Base-by-base conservation (phyloP, 805 yeast species). In the Yamadazyma akitaensis region DNA sequence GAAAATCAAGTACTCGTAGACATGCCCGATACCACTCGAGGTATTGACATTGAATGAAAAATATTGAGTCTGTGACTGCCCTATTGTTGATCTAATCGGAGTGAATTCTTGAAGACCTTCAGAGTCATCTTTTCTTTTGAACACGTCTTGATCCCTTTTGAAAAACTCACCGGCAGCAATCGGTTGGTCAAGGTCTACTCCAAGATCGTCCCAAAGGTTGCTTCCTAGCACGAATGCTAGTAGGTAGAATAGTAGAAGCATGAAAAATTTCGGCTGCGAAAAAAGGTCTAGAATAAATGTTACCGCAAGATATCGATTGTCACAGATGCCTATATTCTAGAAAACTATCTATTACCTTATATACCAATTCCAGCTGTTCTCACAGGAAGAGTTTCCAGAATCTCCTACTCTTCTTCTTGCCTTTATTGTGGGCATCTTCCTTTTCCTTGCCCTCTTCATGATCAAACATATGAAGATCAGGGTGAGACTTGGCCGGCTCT, bases 1-100 rank as follows among this genome's bases (percentile, higher is more conserved):
- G 51, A 76, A 79, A 37, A 79, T 64, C 59, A 78, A 62, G 44
- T 69, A 63, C 53, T 79, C 74, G 54, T 71, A 77, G 50, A 66
- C 66, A 35, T 68, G 69, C 2, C 79, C 76, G 21, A 76, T 44
- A 1, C 79, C 80, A 2, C 68, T 56, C 4, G 74, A 61, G 2
- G 75, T 67, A 51, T 75, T 75, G 43, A 77, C 76, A 38, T 54
- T 60, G 55, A 73, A 76, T 21, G 73, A 66, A 51, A 68, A 76
- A 47, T 60, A 63, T 51, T 75, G 77, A 2, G 66, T 62, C 39
- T 69, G 64, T 39, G 70, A 63, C 49, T 67, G 73, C 8, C 51
- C 50, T 8, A 75, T 72, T 4, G 62, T 50, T 48, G 64, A 65
- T 14, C 53, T 49, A 25, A 70, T 63, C n/a, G 76, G 74, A 9